Evolutionary conservation across 371 early-diverging fungal species (phyloP).

Genomic region (Mucor irregularis): DNA sequence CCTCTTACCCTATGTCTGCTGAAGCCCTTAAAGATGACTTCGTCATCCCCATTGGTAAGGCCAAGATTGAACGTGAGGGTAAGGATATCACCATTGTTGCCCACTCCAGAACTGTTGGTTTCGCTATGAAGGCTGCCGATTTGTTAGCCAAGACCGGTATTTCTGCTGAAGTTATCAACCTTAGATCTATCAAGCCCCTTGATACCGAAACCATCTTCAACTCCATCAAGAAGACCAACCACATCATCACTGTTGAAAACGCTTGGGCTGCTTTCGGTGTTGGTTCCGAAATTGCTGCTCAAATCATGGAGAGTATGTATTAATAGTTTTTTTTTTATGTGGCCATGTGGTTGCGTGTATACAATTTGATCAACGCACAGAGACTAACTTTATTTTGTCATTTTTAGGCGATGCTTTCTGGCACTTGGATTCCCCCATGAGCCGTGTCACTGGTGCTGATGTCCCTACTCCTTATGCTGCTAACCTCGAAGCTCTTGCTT

Average conservation of each 20-base stretch:
- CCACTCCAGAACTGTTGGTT: constrained; percentile 92
- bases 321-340: no score
- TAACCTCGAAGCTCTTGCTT: constrained; percentile 90
- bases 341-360: not conserved
- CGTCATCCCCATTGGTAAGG: constrained; percentile 95
- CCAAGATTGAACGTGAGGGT: constrained; percentile 93
- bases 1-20: constrained; percentile 82
- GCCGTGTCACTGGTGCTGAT: constrained; percentile 97
- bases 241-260: constrained; percentile 96
- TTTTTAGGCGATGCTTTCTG: constrained; percentile 85
- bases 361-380: no score
- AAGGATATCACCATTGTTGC: constrained; percentile 94
- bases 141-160: constrained; percentile 85
- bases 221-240: constrained; percentile 98
- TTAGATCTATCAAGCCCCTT: constrained; percentile 97
- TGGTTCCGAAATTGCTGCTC: constrained; percentile 96
- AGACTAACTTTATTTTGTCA: not conserved
- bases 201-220: constrained; percentile 93
- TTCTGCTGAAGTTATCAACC: constrained; percentile 94
- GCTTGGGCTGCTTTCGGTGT: constrained; percentile 98
- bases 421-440: constrained; percentile 95
- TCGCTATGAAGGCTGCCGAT: constrained; percentile 91
- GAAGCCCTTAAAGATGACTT: constrained; percentile 87
- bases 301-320: constrained; percentile 85
- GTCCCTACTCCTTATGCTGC: constrained; percentile 98